Conservation (phyloP, 2,329 filamentous ascomycete species). For the Diplodia mutila region DNA sequence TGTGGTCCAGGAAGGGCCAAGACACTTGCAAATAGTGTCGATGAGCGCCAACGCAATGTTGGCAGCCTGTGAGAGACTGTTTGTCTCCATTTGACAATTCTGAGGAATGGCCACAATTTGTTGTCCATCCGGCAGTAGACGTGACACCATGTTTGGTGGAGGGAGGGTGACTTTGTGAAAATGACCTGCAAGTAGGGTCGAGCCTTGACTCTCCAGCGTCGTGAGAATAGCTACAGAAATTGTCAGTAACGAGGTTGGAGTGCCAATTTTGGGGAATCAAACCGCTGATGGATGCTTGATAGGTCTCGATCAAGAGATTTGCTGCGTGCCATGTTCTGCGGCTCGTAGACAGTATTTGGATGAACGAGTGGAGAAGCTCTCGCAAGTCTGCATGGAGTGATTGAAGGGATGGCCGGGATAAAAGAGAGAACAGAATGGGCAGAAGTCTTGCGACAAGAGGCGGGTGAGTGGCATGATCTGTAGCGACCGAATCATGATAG, state of each 20-base stretch:
- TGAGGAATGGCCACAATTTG: constrained; percentile 47
- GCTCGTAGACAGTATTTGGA: constrained; percentile 42
- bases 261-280: constrained; percentile 27
- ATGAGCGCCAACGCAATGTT: constrained; percentile 32
- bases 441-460: constrained; percentile 60
- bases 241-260: background rate
- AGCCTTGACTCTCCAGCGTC: constrained; percentile 44
- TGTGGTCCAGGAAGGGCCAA: background rate
- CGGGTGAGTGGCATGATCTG: constrained; percentile 41
- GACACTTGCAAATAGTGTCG: background rate
- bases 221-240: constrained; percentile 48
- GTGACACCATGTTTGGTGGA: constrained; percentile 43
- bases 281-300: constrained; percentile 49
- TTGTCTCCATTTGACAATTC: constrained; percentile 41
- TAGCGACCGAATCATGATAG: constrained; percentile 27
- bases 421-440: constrained; percentile 55
- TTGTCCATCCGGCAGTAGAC: constrained; percentile 45
- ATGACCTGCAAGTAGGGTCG: constrained; percentile 26
- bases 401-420: constrained; percentile 47
- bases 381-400: constrained; percentile 44
- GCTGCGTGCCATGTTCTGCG: constrained; percentile 43
- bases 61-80: constrained; percentile 33
- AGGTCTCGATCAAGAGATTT: constrained; percentile 39
- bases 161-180: constrained; percentile 42
- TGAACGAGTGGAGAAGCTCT: constrained; percentile 42